Evolutionary conservation across 352 stramenopile species (phyloP), one percentile per base, ranked within the genome.

Genomic region (Phytopythium boreale): DNA sequence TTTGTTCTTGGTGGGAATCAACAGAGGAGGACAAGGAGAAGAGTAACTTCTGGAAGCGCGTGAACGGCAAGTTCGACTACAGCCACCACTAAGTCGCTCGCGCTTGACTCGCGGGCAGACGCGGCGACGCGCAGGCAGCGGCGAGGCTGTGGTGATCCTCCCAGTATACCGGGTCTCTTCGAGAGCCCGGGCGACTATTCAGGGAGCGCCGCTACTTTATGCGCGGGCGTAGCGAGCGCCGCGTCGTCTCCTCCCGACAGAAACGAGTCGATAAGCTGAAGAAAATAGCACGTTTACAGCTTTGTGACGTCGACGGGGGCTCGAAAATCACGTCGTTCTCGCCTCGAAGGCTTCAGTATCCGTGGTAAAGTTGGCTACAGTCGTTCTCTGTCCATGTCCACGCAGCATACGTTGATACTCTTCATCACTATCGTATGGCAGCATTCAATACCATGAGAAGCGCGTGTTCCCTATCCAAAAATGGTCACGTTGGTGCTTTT

Each of bases 41-140:
- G 76, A 89, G 75, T 58, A 92, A 93, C 71, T 95, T 85, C 84
- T 95, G 87, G 87, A 79, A 93, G 75, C 84, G 84, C 60, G 56
- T 85, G 39, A 90, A 95, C 76, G 85, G 82, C 78, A 95, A 84
- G 82, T 87, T 85, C 75, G 77, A 90, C 74, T 76, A 90, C 78
- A 76, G 71, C 71, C 74, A 84, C 67, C 84, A 93, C 77, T 93
- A 93, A 84, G 67, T 59, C 27, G 36, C 22, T 9, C 11, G 31
- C 31, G 53, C 31, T 44, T 20, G 47, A 15, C 47, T 53, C 47
- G 47, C 22, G 47, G 24, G 24, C 24, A 24, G 24, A 22, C 15
- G 47, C 24, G 24, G 20, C 7, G 2, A 15, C 34, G 34, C 34
- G 5, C 10, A 39, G 7, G 34, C 34, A 39, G 34, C 11, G 34